Conservation (phyloP, 768 basidiomycete genomes). For the Amylocystis lapponica region DNA sequence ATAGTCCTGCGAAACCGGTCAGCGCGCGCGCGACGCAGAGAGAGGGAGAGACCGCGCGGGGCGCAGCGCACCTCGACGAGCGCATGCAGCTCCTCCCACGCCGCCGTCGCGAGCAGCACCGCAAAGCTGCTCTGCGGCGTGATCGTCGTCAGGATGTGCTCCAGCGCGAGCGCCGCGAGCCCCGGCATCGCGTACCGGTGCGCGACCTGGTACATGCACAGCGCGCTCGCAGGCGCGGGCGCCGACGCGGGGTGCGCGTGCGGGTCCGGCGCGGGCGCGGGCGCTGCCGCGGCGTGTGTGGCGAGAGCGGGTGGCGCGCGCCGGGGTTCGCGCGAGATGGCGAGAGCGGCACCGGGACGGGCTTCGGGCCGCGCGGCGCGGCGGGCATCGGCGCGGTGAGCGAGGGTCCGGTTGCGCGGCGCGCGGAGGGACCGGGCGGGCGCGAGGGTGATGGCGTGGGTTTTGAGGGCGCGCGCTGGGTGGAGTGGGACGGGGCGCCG, state of each 20-base stretch:
- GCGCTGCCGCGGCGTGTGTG: slow-evolving; percentile 38
- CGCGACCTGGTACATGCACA: slow-evolving; percentile 72
- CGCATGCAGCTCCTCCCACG: slow-evolving; percentile 59
- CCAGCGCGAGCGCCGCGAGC: slow-evolving; percentile 59
- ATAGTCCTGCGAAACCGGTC: slow-evolving; percentile 44
- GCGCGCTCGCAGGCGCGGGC: slow-evolving; percentile 62
- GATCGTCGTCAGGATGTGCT: slow-evolving; percentile 68
- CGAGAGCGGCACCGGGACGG: slow-evolving; percentile 35
- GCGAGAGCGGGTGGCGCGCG: slow-evolving; percentile 43
- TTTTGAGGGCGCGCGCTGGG: slow-evolving; percentile 5
- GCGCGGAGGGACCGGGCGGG: slow-evolving; percentile 13
- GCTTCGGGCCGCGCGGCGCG: slow-evolving; percentile 28
- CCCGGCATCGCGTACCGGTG: slow-evolving; percentile 69
- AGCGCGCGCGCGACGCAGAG: slow-evolving; percentile 3
- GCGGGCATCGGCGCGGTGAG: slow-evolving; percentile 19
- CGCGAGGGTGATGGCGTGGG: slow-evolving; percentile 8
- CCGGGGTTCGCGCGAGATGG: slow-evolving; percentile 27
- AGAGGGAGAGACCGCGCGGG: slow-evolving; percentile 11
- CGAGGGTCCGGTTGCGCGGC: slow-evolving; percentile 12
- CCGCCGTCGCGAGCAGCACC: slow-evolving; percentile 58
- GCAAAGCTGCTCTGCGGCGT: slow-evolving; percentile 63
- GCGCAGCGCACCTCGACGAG: slow-evolving; percentile 48
- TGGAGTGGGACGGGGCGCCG: not conserved
- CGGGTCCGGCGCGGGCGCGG: slow-evolving; percentile 47
- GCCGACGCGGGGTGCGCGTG: slow-evolving; percentile 63